Percentiles rank a stretch among this genome's conserved stretches.
phyloP scores from a whole-genome alignment of 768 basidiomycete species.

The Xerocomellus intermedius region DNA sequence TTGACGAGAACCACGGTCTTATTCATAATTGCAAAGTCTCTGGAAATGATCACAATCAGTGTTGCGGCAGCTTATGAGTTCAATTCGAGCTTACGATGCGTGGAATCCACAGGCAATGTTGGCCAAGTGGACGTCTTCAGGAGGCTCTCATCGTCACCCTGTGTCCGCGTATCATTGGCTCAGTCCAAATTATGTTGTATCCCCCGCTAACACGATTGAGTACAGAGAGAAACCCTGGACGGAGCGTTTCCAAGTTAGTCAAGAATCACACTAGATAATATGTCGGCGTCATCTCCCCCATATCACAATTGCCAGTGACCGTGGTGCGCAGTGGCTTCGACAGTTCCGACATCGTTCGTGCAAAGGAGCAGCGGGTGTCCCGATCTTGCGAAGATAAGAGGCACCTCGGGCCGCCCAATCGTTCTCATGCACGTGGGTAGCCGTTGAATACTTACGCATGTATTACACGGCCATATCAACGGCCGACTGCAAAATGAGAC shows the following conservation, averaged over 20 bases:
- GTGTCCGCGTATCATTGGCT: not conserved
- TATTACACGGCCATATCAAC: not conserved
- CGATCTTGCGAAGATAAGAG: not conserved
- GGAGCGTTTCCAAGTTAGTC: constrained; percentile 1
- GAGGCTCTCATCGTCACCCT: constrained; percentile 53
- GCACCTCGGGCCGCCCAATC: not conserved
- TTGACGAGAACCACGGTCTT: constrained; percentile 60
- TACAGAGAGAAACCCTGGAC: constrained; percentile 53
- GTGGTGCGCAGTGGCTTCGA: constrained; percentile 33
- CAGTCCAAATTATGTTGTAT: not conserved
- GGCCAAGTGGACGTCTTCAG: constrained; percentile 59
- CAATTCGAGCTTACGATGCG: constrained; percentile 45
- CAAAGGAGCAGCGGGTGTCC: not conserved
- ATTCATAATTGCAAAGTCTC: constrained; percentile 66
- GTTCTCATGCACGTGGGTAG: not conserved
- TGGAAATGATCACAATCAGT: constrained; percentile 16
- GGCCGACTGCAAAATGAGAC: not conserved
- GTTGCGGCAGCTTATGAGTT: not conserved
- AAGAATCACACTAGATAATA: not conserved
- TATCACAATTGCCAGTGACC: constrained; percentile 55
- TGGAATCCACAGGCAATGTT: constrained; percentile 72
- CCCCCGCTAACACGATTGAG: constrained; percentile 34
- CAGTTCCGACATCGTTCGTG: constrained; percentile 17
- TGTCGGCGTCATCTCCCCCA: constrained; percentile 47
- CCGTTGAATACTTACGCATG: not conserved